Evolutionary conservation across 2,329 filamentous ascomycete genomes (phyloP).

Genomic region (Diaporthe helianthi): DNA sequence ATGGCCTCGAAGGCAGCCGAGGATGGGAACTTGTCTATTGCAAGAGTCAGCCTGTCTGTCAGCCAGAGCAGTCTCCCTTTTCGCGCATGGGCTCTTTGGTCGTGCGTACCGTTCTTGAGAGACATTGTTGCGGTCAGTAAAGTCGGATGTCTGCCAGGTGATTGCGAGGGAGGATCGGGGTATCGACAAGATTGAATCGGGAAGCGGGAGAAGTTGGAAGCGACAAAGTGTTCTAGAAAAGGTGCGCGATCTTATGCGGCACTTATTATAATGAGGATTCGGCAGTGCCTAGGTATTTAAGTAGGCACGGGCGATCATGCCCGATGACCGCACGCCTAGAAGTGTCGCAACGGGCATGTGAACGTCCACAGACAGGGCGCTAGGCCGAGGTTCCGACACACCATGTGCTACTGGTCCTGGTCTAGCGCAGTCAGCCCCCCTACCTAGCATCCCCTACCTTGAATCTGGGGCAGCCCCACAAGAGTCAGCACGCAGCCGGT

Average conservation of each 20-base stretch:
- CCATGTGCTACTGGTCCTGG: conserved; percentile 28
- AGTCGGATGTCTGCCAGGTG: not conserved
- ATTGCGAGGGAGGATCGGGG: not conserved
- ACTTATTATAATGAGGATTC: not conserved
- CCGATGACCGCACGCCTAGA: conserved; percentile 25
- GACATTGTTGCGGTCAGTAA: conserved; percentile 61
- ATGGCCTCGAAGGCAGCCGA: conserved; percentile 93
- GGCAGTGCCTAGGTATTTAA: no score
- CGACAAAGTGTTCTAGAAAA: not conserved
- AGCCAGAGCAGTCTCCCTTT: not conserved
- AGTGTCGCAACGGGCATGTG: conserved; percentile 27
- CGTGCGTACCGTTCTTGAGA: conserved; percentile 72
- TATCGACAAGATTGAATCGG: not conserved
- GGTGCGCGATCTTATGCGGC: not conserved
- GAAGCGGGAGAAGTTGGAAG: not conserved
- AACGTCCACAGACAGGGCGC: conserved; percentile 27
- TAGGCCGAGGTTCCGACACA: conserved; percentile 31
- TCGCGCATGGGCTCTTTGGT: not conserved
- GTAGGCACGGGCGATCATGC: not conserved
- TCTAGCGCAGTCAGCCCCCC: conserved; percentile 9
- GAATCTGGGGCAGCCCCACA: conserved; percentile 12
- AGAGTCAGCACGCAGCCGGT: not conserved
- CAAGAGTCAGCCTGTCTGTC: not conserved
- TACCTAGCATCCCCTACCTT: not conserved
- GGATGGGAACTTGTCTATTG: conserved; percentile 80